phyloP scores from a whole-genome alignment of 805 yeast genomes.

The Wickerhamiella shivajii region DNA sequence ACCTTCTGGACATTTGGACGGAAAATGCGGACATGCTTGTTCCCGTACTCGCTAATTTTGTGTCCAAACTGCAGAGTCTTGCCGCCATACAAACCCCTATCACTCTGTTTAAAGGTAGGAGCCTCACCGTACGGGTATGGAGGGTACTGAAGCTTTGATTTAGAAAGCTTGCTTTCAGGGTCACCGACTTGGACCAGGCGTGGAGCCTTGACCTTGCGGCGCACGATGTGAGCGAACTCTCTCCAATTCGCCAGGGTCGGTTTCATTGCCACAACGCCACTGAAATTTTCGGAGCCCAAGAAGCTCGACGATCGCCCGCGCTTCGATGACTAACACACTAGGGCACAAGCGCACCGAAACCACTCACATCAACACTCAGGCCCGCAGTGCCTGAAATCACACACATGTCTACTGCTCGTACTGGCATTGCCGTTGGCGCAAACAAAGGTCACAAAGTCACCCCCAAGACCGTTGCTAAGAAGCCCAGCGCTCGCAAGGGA shows the following conservation, averaged over 20 bases:
- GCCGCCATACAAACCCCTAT: constrained; percentile 85
- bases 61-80: constrained; percentile 64
- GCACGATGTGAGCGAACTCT: constrained; percentile 19
- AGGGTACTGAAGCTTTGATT: constrained; percentile 33
- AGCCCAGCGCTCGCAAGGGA: constrained; percentile 94
- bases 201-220: constrained; percentile 18
- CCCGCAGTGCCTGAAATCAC: constrained; percentile 3
- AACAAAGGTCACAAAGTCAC: constrained; percentile 99
- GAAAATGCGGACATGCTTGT: constrained; percentile 61
- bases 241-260: constrained; percentile 9
- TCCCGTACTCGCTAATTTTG: constrained; percentile 60
- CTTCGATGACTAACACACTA: not conserved
- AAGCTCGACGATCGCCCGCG: not conserved
- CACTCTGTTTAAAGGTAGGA: constrained; percentile 62
- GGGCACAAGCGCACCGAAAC: constrained; percentile 2
- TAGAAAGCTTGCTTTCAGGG: constrained; percentile 27
- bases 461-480: constrained; percentile 69
- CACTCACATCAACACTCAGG: constrained; percentile 3
- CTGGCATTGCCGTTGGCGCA: constrained; percentile 90
- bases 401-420: constrained; percentile 35
- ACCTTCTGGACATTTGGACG: constrained; percentile 67
- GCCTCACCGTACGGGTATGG: constrained; percentile 72
- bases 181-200: constrained; percentile 38
- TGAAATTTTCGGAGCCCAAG: too few species aligned
- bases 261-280: too few species aligned